Evolutionary conservation across 148 eudicot species (phyloP).

Genomic region (Camellia sinensis): DNA sequence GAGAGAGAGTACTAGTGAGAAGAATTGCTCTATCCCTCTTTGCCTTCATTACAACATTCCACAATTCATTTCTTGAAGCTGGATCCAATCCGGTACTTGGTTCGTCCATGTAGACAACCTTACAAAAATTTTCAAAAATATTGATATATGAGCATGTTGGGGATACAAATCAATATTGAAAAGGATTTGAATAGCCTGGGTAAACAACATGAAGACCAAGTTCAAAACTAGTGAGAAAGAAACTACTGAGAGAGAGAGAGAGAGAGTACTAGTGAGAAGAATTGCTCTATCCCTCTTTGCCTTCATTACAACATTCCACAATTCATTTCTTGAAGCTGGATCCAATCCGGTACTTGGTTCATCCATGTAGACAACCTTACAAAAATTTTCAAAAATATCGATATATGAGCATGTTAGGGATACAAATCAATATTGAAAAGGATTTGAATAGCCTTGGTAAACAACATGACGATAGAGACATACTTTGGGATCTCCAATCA

Average conservation of each 20-base stretch:
- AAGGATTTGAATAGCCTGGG: background rate
- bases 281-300: constrained; percentile 79
- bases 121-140: constrained; percentile 8
- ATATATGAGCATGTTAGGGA: background rate
- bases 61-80: constrained; percentile 81
- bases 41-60: constrained; percentile 85
- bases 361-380: constrained; percentile 91
- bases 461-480: background rate
- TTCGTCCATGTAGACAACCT: constrained; percentile 98
- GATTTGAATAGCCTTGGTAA: background rate
- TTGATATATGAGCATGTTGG: background rate
- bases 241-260: background rate
- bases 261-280: constrained; percentile 72
- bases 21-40: constrained; percentile 75
- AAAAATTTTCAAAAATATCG: constrained; percentile 10
- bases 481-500: constrained; percentile 95
- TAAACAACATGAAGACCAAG: background rate
- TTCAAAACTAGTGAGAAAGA: no score
- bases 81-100: constrained; percentile 96
- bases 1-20: constrained; percentile 63
- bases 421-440: background rate
- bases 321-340: constrained; percentile 86
- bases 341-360: constrained; percentile 95
- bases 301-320: constrained; percentile 83
- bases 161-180: background rate